Conservation (phyloP, 257 asterid genomes). For the Cruciata laevipes region DNA sequence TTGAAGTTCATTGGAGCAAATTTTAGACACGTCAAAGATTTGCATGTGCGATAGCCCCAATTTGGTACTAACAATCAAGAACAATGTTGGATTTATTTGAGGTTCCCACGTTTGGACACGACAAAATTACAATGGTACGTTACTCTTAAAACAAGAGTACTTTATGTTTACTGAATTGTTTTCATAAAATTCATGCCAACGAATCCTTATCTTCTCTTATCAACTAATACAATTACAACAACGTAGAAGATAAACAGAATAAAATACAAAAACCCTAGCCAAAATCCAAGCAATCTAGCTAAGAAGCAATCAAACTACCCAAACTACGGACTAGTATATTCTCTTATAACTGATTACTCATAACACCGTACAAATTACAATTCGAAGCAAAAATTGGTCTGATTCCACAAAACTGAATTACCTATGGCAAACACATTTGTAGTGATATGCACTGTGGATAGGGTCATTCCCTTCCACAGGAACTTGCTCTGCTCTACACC, state of each 20-base stretch:
- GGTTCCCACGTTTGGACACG: not conserved
- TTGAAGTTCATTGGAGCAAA: not conserved
- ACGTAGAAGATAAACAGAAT: not conserved
- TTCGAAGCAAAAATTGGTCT: not conserved
- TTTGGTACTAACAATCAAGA: not conserved
- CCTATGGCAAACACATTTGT: slow-evolving; percentile 84
- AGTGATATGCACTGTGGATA: slow-evolving; percentile 71
- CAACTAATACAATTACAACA: not conserved
- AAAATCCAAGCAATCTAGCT: not conserved
- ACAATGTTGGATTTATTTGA: not conserved
- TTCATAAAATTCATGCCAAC: not conserved
- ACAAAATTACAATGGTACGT: not conserved
- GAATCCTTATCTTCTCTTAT: not conserved
- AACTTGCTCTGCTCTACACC: slow-evolving; percentile 90
- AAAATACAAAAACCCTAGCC: not conserved
- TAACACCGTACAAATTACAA: not conserved
- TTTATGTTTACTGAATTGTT: not conserved
- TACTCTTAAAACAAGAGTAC: not conserved
- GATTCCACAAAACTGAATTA: slow-evolving; percentile 6
- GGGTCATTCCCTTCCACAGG: slow-evolving; percentile 97
- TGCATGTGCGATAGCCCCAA: not conserved
- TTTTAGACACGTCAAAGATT: not conserved
- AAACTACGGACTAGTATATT: not conserved
- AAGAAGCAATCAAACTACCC: not conserved
- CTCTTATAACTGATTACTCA: not conserved